phyloP scores from a whole-genome alignment of 2,329 filamentous ascomycete species.

The Lasiodiplodia sp. region DNA sequence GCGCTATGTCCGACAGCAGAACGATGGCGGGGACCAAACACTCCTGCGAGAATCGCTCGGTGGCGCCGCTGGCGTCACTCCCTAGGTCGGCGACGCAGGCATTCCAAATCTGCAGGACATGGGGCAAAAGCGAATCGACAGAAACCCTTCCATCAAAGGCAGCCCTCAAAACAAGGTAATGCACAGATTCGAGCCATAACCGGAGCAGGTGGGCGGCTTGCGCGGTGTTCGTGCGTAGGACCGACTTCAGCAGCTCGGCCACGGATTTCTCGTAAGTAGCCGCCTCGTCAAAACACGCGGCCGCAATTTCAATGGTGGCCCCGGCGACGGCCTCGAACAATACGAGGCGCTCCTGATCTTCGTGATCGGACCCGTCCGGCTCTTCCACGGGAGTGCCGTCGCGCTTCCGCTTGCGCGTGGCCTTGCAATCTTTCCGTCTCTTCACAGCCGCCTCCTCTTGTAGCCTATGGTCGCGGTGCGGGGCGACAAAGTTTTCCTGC shows the following conservation, averaged over 20 bases:
- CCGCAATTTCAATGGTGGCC: constrained; percentile 35
- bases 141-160: constrained; percentile 7
- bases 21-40: constrained; percentile 44
- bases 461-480: constrained; percentile 8
- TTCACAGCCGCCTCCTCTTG: constrained; percentile 22
- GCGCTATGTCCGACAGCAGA: constrained; percentile 36
- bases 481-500: constrained; percentile 56
- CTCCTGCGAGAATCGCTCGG: constrained; percentile 47
- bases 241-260: constrained; percentile 46
- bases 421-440: constrained; percentile 34
- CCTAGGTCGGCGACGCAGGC: constrained; percentile 39
- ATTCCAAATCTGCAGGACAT: constrained; percentile 42
- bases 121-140: constrained; percentile 29
- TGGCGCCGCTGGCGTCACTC: constrained; percentile 40
- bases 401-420: constrained; percentile 47
- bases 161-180: constrained; percentile 15
- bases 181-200: constrained; percentile 43
- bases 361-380: constrained; percentile 31
- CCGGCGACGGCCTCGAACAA: constrained; percentile 35
- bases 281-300: constrained; percentile 28
- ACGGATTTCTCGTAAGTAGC: constrained; percentile 37
- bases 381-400: constrained; percentile 17
- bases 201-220: constrained; percentile 47
- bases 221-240: constrained; percentile 42
- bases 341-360: constrained; percentile 38